Percentiles rank a stretch among this genome's conserved stretches.
Conservation (phyloP, 176 grass and related monocot genomes). For the Panicum miliaceum region DNA sequence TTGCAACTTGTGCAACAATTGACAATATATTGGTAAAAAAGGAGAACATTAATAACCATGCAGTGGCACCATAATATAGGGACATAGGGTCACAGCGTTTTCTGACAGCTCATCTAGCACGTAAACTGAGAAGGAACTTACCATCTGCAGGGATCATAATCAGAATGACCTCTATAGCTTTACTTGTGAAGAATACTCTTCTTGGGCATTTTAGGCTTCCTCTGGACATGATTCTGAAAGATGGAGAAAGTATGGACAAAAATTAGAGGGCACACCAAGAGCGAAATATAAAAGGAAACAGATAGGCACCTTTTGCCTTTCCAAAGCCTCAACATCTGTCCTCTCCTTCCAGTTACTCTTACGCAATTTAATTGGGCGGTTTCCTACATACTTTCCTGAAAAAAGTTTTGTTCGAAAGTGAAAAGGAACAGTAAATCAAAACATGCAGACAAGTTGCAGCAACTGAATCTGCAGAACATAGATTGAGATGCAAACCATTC, state of each 20-base stretch:
- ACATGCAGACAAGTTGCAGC: constrained; percentile 2
- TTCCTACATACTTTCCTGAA: constrained; percentile 96
- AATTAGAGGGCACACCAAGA: constrained; percentile 29
- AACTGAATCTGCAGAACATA: neutral
- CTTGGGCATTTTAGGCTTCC: constrained; percentile 90
- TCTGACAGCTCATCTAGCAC: constrained; percentile 6
- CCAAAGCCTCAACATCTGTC: constrained; percentile 85
- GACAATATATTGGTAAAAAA: neutral
- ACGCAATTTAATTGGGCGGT: constrained; percentile 96
- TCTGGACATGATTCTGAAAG: constrained; percentile 82
- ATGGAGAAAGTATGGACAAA: constrained; percentile 21
- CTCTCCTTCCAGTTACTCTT: constrained; percentile 99
- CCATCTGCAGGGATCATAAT: neutral
- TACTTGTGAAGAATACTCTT: constrained; percentile 95
- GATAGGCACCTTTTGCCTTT: constrained; percentile 73
- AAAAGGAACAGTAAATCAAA: constrained; percentile 30
- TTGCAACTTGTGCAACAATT: neutral
- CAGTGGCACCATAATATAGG: neutral
- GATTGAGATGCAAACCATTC: constrained; percentile 74
- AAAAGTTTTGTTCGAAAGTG: constrained; percentile 24
- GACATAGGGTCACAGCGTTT: neutral
- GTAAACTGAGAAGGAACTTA: constrained; percentile 40
- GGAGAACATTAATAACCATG: constrained; percentile 4
- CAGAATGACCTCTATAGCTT: constrained; percentile 20
- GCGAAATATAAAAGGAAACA: constrained; percentile 28